Base-by-base conservation (phyloP, 768 basidiomycete genomes). In the Tricholomella constricta region DNA sequence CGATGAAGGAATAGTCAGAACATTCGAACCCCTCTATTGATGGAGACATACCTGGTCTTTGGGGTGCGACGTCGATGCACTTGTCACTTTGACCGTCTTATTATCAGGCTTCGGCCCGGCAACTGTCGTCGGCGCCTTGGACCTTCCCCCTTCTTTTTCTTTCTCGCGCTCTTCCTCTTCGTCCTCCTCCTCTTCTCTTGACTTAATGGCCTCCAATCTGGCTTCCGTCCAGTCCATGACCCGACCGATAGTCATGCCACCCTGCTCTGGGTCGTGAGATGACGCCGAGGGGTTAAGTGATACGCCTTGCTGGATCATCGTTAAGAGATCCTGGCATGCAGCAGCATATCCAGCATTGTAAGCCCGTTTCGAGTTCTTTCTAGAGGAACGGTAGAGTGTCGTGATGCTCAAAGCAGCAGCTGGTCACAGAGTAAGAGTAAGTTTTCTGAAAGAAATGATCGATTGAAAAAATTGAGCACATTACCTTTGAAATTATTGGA, bases 151-250 rank as follows among this genome's bases (percentile, higher is more conserved):
- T 56, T 80, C 80, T 59, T 65, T 72, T 52, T 79, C 83, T 60
- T 74, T 78, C 62, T 88, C 85, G 41, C 78, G 72, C 56, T 89
- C 87, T 56, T 89, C 87, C 52, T 90, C 89, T 63, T 91, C 89
- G 26, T 89, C 88, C 55, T 91, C 89, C 63, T 91, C 91, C 48
- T 92, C 90, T 48, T 89, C 86, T 38, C 84, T 76, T 1, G 83
- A 76, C 59, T 78, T 83, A 52, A 92, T 81, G 0, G 89, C 90
- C 20, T 92, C 90, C 37, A 91, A 68, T 51, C 91, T 74, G 0
- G 88, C 90, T 64, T 93, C 91, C 55, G 86, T 82, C 86, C 89
- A 92, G 61, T 92, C 89, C 85, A 92, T 82, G 45, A 93, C 84
- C 25, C 85, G 70, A 10, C 87, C 90, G 61, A 92, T 86, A 0